These are phyloP conservation scores for Hypoxylon sp. DNA, from an alignment of 2,329 filamentous ascomycete genomes.

Conservation along the genomic window DNA sequence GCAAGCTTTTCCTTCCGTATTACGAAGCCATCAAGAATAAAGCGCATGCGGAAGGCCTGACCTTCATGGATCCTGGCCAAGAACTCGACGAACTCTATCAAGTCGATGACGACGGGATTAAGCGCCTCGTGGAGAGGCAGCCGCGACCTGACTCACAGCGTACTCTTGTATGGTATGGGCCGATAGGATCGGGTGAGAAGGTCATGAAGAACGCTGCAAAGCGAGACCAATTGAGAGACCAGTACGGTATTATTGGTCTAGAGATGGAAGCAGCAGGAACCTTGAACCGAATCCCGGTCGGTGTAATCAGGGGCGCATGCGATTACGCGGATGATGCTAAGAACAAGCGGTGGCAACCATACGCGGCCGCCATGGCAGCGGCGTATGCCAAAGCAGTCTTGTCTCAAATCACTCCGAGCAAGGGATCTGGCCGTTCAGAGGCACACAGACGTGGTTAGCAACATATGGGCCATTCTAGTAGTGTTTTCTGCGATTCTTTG, in stretches of 20 bases:
- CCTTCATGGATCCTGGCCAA: constrained; percentile 52
- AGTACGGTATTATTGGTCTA: constrained; percentile 50
- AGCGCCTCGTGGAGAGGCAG: constrained; percentile 30
- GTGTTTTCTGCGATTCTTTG: neutral
- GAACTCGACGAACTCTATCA: constrained; percentile 47
- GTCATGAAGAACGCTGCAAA: constrained; percentile 47
- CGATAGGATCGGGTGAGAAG: constrained; percentile 53
- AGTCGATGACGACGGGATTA: constrained; percentile 9
- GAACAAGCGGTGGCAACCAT: constrained; percentile 53
- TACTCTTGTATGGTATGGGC: constrained; percentile 53
- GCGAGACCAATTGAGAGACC: constrained; percentile 47
- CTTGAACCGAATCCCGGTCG: constrained; percentile 52
- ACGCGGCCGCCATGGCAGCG: constrained; percentile 53
- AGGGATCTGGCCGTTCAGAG: neutral
- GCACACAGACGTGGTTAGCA: neutral
- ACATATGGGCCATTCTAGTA: neutral
- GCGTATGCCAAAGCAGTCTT: constrained; percentile 49
- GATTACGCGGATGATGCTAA: constrained; percentile 53
- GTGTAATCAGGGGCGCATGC: constrained; percentile 52
- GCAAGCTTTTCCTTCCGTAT: constrained; percentile 38
- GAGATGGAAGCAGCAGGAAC: constrained; percentile 54
- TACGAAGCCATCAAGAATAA: constrained; percentile 47
- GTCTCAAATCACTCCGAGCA: constrained; percentile 28
- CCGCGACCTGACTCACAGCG: constrained; percentile 41
- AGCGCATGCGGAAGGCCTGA: constrained; percentile 43